Conservation (phyloP, 176 grass and related monocot genomes). For the Phoenix roebelenii region DNA sequence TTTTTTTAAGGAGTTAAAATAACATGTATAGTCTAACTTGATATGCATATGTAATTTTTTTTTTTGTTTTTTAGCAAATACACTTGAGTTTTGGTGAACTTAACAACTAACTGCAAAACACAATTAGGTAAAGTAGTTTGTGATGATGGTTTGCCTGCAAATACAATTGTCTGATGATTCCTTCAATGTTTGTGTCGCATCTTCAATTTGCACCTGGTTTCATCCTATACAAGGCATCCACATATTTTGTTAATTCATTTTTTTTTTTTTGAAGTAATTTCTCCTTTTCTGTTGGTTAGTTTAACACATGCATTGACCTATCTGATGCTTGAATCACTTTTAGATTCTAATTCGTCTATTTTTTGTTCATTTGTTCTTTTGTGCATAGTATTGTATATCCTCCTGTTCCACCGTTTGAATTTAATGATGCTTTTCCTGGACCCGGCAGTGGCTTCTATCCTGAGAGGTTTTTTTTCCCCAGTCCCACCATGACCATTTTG, state of each 20-base stretch:
- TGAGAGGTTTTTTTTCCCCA: conserved; percentile 25
- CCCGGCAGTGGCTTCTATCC: conserved; percentile 75
- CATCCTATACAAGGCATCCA: neutral
- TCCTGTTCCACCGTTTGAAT: conserved; percentile 40
- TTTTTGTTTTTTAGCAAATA: too few species aligned
- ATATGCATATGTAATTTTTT: too few species aligned
- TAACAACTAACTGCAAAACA: too few species aligned
- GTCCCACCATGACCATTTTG: neutral
- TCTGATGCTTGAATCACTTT: too few species aligned
- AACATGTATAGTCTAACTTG: too few species aligned
- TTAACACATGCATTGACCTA: too few species aligned
- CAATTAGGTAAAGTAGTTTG: too few species aligned
- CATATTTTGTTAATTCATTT: too few species aligned
- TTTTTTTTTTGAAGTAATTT: too few species aligned
- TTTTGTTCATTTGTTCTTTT: conserved; percentile 2
- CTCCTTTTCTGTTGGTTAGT: too few species aligned
- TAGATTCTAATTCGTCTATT: neutral
- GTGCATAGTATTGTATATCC: conserved; percentile 38
- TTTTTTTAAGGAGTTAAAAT: too few species aligned
- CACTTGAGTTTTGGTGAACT: too few species aligned
- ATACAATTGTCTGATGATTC: neutral
- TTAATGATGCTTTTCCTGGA: conserved; percentile 66
- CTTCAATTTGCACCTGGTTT: neutral
- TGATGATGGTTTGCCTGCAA: neutral
- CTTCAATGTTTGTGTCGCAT: neutral